Base-by-base conservation (phyloP, 2,329 filamentous ascomycete genomes). In the Aspergillus versicolor region DNA sequence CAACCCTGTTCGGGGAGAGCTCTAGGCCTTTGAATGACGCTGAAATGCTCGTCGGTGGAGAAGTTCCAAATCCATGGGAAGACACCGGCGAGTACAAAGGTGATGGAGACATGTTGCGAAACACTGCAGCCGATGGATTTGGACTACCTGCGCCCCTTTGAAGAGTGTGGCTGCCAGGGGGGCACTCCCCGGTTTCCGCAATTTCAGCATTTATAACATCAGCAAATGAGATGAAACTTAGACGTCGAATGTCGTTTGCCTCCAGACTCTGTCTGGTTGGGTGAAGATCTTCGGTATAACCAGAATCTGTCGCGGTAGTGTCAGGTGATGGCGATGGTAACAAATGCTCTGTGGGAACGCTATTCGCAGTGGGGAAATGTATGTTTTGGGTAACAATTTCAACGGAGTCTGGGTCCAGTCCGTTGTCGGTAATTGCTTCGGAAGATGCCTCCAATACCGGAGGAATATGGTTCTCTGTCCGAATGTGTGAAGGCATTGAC, bases 221-320 rank as follows among this genome's bases (percentile, higher is more conserved):
- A 60, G 93, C 92, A 74, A 97, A 97, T 7, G 92, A 96, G 70
- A 97, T 96, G 77, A 97, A 97, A 72, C 90, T 94, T 61, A 97
- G 77, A 21, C 93, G 86, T 45, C 91, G 87, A 17, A 95, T 84
- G 67, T 96, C 92, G 46, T 85, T 82, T 40, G 82, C 84, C 67
- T 96, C 92, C 60, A 93, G 79, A 45, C 88, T 86, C 32, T 88
- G 90, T 72, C 93, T 93, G 70, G 86, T 91, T 57, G 88, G 90
- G 2, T 85, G 85, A 24, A 48, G 24, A 12, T 51, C 55, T 50
- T 57, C 50, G 81, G 81, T 75, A 52, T 84, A 79, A 47, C 75
- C 79, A 5, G 81, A 76, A 67, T 85, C 80, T 21, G 82, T 79
- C 45, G 77, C 79, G 47, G 85, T 73, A 60, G 88, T 85, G 47